phyloP scores from a whole-genome alignment of 2,329 filamentous ascomycete genomes.

The Beauveria australis region DNA sequence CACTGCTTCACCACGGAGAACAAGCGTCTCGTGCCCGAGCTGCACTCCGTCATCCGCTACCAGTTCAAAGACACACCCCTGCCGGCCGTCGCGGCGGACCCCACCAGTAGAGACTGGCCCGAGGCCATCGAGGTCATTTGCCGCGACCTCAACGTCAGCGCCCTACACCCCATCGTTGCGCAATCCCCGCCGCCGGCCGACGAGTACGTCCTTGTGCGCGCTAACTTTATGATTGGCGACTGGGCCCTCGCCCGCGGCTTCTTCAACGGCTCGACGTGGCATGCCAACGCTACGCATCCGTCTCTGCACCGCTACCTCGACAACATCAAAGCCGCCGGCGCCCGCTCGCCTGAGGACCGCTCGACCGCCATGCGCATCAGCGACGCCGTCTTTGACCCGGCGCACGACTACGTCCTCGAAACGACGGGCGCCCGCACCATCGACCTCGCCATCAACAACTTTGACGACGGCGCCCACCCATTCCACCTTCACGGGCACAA shows the following conservation, averaged over 20 bases:
- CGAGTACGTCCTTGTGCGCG: conserved; percentile 36
- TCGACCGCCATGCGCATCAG: conserved; percentile 17
- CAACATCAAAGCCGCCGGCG: background rate
- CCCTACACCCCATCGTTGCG: conserved; percentile 30
- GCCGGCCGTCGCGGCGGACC: conserved; percentile 13
- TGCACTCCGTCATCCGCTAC: conserved; percentile 25
- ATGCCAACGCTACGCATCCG: conserved; percentile 26
- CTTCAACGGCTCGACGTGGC: conserved; percentile 45
- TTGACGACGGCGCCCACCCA: conserved; percentile 40
- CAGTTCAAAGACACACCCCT: background rate
- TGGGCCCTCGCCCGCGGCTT: conserved; percentile 46
- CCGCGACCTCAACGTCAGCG: conserved; percentile 43
- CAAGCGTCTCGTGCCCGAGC: conserved; percentile 21
- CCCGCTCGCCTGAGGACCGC: background rate
- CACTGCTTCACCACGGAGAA: conserved; percentile 30
- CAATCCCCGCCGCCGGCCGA: conserved; percentile 31
- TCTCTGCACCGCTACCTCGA: conserved; percentile 29
- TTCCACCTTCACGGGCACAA: conserved; percentile 53
- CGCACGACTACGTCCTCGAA: conserved; percentile 37
- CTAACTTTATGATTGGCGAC: conserved; percentile 47
- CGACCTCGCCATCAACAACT: conserved; percentile 51
- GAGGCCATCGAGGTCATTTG: conserved; percentile 40
- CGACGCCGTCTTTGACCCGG: conserved; percentile 23
- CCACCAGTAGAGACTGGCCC: conserved; percentile 39
- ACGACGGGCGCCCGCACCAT: conserved; percentile 43